Conservation (phyloP, 805 yeast genomes). For the Hanseniaspora hatyaiensis region DNA sequence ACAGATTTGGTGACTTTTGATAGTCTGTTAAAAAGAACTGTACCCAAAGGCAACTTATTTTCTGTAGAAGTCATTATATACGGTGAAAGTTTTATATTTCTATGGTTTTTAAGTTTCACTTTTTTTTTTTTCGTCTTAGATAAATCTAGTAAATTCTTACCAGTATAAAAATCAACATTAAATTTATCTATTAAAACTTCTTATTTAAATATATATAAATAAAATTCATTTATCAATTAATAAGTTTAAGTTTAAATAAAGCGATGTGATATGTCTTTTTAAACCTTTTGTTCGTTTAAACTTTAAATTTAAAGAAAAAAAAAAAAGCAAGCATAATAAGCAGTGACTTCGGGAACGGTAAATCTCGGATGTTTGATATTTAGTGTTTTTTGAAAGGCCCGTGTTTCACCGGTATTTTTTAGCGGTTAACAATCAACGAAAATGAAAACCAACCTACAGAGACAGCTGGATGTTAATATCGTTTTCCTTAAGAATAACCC, state of each 20-base stretch:
- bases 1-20: conserved; percentile 47
- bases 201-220: no score
- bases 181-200: no score
- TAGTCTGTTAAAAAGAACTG: conserved; percentile 50
- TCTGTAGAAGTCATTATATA: neutral
- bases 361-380: neutral
- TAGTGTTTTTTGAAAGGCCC: neutral
- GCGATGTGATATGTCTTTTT: no score
- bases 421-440: no score
- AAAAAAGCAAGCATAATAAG: neutral
- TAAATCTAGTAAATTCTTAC: no score
- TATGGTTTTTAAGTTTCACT: neutral
- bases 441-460: no score
- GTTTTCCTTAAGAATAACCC: conserved; percentile 14
- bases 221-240: no score
- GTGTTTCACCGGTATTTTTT: neutral
- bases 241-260: no score
- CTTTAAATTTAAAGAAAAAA: neutral
- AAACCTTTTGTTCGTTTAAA: no score
- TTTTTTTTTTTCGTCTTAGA: neutral
- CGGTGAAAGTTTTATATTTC: neutral
- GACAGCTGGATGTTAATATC: conserved; percentile 11
- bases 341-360: no score
- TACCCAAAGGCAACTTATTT: conserved; percentile 43
- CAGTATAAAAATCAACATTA: no score